A percentile compares a stretch with the other conserved stretches of the same genome.
Conservation (phyloP, 257 asterid species). For the Forsythia suspensa region DNA sequence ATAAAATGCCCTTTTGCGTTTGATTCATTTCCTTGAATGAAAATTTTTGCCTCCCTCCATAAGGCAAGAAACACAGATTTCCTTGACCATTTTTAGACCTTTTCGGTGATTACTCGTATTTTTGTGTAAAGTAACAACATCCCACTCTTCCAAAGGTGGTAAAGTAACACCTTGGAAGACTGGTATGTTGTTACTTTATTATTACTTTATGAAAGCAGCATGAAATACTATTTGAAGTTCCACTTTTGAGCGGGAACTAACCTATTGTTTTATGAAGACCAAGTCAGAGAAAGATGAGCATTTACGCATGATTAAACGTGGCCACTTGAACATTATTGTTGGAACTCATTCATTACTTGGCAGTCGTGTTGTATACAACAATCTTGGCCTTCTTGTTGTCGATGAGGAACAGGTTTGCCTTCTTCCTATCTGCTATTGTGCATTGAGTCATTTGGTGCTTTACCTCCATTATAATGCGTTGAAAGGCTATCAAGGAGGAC, state of each 20-base stretch:
- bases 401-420: slow-evolving; percentile 94
- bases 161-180: not conserved
- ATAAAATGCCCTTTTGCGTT: not conserved
- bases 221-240: slow-evolving; percentile 20
- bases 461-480: not conserved
- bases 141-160: not conserved
- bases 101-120: not conserved
- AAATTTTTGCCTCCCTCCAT: not conserved
- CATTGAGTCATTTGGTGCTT: slow-evolving; percentile 13
- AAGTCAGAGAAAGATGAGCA: slow-evolving; percentile 80
- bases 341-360: slow-evolving; percentile 97
- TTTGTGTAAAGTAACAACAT: not conserved
- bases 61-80: not conserved
- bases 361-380: slow-evolving; percentile 81
- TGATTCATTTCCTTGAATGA: not conserved
- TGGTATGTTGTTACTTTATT: slow-evolving; percentile 16
- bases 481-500: not conserved
- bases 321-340: slow-evolving; percentile 78
- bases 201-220: slow-evolving; percentile 19
- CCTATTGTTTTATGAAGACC: slow-evolving; percentile 59
- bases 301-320: slow-evolving; percentile 75
- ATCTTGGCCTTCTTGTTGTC: slow-evolving; percentile 93
- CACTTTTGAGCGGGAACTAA: slow-evolving; percentile 25
- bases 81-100: not conserved
- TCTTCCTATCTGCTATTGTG: slow-evolving; percentile 30